A percentile compares a stretch with the other conserved stretches of the same genome.
These are phyloP conservation scores for Schoenoplectus triqueter DNA, from an alignment of 202 grass and related monocot genomes.

Conservation along the genomic window DNA sequence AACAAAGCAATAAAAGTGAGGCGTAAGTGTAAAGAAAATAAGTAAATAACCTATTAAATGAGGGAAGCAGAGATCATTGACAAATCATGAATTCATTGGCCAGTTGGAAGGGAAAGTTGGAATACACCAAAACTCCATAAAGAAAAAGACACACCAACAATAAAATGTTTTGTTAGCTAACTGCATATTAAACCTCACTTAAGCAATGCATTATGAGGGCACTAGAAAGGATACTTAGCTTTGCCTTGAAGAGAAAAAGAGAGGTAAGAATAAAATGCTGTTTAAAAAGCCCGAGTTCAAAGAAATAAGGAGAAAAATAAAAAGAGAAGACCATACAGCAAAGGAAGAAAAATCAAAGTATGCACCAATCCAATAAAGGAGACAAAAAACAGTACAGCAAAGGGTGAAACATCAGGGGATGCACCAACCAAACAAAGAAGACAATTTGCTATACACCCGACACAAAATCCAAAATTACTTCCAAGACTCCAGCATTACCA, in stretches of 20 bases:
- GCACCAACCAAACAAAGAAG: neutral
- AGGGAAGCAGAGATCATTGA: slow-evolving; percentile 3
- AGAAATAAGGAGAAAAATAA: neutral
- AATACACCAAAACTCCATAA: slow-evolving; percentile 22
- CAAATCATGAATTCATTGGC: neutral
- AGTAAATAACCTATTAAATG: neutral
- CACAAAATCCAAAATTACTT: neutral
- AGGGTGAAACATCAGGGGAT: slow-evolving; percentile 8
- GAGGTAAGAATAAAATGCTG: neutral
- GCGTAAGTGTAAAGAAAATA: neutral
- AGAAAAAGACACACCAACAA: slow-evolving; percentile 30
- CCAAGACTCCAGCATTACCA: neutral
- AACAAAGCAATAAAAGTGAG: slow-evolving; percentile 25
- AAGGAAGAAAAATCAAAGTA: neutral
- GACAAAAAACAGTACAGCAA: neutral
- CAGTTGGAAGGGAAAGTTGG: slow-evolving; percentile 2
- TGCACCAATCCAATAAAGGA: neutral
- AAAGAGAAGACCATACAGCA: neutral
- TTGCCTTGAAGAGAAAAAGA: too few relatives aligned
- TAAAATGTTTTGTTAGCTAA: slow-evolving; percentile 18
- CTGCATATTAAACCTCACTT: slow-evolving; percentile 8
- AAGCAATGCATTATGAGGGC: neutral
- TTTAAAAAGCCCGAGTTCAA: neutral
- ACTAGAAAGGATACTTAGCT: neutral
- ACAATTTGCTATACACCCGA: slow-evolving; percentile 12